These are phyloP conservation scores for Lumnitzera racemosa DNA, from an alignment of 345 rosid species.

Conservation along the genomic window DNA sequence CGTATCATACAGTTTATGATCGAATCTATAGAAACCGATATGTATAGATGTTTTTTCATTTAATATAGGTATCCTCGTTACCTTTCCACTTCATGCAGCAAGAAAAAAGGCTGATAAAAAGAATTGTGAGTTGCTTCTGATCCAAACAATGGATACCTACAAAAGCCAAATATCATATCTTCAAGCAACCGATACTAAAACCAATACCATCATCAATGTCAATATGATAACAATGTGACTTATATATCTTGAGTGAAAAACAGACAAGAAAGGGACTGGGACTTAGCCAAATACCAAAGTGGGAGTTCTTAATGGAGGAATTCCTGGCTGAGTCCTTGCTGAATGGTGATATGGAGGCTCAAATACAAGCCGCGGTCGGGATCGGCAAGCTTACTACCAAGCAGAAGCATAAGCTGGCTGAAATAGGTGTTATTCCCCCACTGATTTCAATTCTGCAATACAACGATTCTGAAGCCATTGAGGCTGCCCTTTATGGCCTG, in stretches of 20 bases:
- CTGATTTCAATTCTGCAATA: constrained; percentile 63
- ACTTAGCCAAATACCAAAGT: no score
- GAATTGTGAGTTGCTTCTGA: constrained; percentile 75
- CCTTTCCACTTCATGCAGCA: constrained; percentile 27
- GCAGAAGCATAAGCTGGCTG: constrained; percentile 56
- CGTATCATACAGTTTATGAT: no score
- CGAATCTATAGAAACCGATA: no score
- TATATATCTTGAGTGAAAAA: no score
- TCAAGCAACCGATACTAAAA: constrained; percentile 42
- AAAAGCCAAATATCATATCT: constrained; percentile 38
- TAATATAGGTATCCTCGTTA: constrained; percentile 6
- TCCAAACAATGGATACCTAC: constrained; percentile 76
- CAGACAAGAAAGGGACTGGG: no score
- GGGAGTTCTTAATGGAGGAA: constrained; percentile 36
- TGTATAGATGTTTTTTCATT: no score
- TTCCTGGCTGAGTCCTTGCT: constrained; percentile 38
- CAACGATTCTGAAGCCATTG: constrained; percentile 47
- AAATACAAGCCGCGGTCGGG: constrained; percentile 55
- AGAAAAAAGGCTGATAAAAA: constrained; percentile 17
- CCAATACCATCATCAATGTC: constrained; percentile 6
- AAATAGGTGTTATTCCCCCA: constrained; percentile 56
- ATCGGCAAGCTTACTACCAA: constrained; percentile 39
- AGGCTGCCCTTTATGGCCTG: constrained; percentile 65
- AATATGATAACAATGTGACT: no score
- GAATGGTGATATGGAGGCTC: constrained; percentile 41